phyloP scores from a whole-genome alignment of 2,329 filamentous ascomycete species.

The Aaosphaeria pasadenensis region DNA sequence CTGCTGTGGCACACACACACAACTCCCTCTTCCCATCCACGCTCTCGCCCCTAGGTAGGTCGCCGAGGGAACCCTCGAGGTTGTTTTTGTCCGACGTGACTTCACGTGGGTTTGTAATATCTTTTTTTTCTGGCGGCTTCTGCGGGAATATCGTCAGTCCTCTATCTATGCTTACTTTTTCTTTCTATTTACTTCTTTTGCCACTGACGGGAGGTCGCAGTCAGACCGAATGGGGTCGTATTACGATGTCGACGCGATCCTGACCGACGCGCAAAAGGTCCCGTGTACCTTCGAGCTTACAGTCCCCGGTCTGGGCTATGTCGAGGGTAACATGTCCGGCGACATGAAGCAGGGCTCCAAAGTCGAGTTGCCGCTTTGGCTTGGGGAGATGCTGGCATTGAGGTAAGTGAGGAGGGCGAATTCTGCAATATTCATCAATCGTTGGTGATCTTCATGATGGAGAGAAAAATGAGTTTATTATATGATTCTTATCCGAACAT shows the following conservation, averaged over 20 bases:
- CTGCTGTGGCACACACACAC: too few relatives aligned
- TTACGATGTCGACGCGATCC: conserved; percentile 80
- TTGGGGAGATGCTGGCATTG: conserved; percentile 88
- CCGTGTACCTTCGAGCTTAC: conserved; percentile 93
- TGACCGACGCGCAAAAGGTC: conserved; percentile 90
- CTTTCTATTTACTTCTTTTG: too few relatives aligned
- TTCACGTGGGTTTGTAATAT: too few relatives aligned
- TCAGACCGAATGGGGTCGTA: conserved; percentile 56
- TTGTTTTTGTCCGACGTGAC: too few relatives aligned
- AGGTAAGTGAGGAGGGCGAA: conserved; percentile 38
- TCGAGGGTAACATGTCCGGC: conserved; percentile 72
- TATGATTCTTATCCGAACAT: conserved; percentile 4
- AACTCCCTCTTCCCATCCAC: too few relatives aligned
- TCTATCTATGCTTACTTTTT: too few relatives aligned
- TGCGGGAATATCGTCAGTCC: too few relatives aligned
- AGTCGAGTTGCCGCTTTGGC: conserved; percentile 85
- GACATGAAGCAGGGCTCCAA: conserved; percentile 77
- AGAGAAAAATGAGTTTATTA: not conserved
- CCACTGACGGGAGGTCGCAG: too few relatives aligned
- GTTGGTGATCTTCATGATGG: too few relatives aligned
- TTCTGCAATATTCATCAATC: not conserved
- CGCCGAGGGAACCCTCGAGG: too few relatives aligned
- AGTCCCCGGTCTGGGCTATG: conserved; percentile 79
- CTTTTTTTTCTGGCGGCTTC: too few relatives aligned
- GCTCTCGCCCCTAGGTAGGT: too few relatives aligned